Evolutionary conservation across 1,284 basidiomycete genomes (phyloP), one percentile per base, ranked within the genome.

Genomic region (Naganishia albida): DNA sequence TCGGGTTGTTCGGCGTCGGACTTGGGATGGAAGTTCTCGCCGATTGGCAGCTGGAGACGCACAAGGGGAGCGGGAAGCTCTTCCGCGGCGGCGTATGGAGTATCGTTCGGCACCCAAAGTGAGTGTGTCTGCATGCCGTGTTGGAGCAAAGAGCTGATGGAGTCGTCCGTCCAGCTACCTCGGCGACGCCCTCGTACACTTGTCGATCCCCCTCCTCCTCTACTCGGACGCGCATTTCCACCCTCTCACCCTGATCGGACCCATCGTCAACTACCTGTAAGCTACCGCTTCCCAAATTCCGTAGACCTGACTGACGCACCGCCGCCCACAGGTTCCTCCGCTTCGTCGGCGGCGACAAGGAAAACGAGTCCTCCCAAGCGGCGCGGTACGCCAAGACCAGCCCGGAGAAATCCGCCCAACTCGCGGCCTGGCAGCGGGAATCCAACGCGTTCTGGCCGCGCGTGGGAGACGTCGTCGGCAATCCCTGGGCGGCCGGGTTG

Each of bases 51-150:
- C 38, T 71, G n/a, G 62, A 54, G 42, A 18, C 28, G 15, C 56
- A 68, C 59, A 69, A 72, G 55, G 40, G 48, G n/a, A 20, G 48
- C n/a, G 63, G 65, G 10, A 63, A 67, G 23, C 23, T 73, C 6
- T 49, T 65, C 25, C 64, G 63, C 28, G 48, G 59, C 10, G 71
- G 71, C 15, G 72, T 73, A 2, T 72, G 71, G 72, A 69, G 66
- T 53, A 70, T 71, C 40, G 71, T 72, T 48, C 67, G 72, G 42
- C 71, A 73, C 63, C 72, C 71, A 20, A 72, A 72, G 70, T 72
- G 55, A 64, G 70, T 70, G 12, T 20, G 20, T 48, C 7, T 7
- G 6, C n/a, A 18, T 15, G 48, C 34, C 3, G 18, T 10, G 26
- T 10, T 16, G 30, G 25, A 34, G 28, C 34, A 25, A n/a, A 52